Evolutionary conservation across 768 basidiomycete genomes (phyloP), one percentile per base, ranked within the genome.

Genomic region (Rhodotorula babjevae): DNA sequence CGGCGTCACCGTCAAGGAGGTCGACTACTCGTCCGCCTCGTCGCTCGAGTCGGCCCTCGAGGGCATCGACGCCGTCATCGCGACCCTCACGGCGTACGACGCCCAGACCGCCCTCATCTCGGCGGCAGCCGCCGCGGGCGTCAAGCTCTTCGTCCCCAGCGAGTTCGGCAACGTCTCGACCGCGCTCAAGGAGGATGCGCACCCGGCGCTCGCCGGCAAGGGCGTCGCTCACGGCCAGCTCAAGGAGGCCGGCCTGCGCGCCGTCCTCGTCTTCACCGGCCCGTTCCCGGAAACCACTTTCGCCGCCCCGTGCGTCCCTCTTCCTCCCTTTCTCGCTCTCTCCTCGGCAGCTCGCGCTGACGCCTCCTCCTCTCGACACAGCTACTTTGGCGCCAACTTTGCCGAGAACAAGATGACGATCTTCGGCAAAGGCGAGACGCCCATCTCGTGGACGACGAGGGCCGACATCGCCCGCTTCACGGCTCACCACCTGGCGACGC

Each of bases 61-160:
- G 11, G 73, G 69, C 2, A 31, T 68, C 31, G 63, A 71, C 33
- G 73, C 65, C 16, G 62, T 74, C 42, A 42, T 74, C 40, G 67
- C 69, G 18, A 55, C 69, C 0, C 44, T 71, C 36, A 57, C 44
- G 2, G 25, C 16, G 15, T 31, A 40, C 2, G 69, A 80, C 18
- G 76, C 76, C 2, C 53, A 72, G 1, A 80, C 77, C 0, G 74
- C 76, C 3, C 47, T 63, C 23, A 29, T 52, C 31, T 2, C 7
- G 8, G 61, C 61, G 0, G 55, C 56, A 0, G 80, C 78, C 71
- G 64, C 65, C 47, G 80, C 72, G 1, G 78, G 80, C 31, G 81
- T 80, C 36, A 71, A 78, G 65, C 73, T 81, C 25, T 82, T 82
- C 64, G 71, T 80, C 14, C 81, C 81, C 15, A 76, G 77, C 58